Percentiles rank a stretch among this genome's conserved stretches.
These are phyloP conservation scores for Curvularia verruculosa DNA, from an alignment of 2,329 filamentous ascomycete species.

Conservation along the genomic window DNA sequence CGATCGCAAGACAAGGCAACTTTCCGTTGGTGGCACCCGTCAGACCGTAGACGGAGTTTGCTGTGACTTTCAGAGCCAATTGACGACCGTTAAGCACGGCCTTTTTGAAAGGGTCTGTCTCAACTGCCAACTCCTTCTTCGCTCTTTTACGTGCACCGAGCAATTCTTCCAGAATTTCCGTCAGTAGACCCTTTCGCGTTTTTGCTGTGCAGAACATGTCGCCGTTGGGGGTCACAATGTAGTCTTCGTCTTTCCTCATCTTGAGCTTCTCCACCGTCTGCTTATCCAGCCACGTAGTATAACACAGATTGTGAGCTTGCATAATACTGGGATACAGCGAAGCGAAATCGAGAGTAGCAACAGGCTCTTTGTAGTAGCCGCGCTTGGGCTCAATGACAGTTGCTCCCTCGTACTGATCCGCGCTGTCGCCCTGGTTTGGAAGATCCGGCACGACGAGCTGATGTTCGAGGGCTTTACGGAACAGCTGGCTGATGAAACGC, in stretches of 20 bases:
- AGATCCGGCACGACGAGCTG: conserved; percentile 93
- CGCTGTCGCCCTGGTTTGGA: conserved; percentile 65
- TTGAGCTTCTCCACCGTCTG: conserved; percentile 74
- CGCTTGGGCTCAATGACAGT: conserved; percentile 96
- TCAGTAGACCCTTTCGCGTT: conserved; percentile 86
- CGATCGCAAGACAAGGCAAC: conserved; percentile 90
- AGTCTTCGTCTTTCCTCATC: conserved; percentile 88
- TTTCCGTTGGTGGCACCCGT: conserved; percentile 97
- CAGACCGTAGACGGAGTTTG: conserved; percentile 96
- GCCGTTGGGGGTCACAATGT: conserved; percentile 93
- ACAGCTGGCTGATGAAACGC: conserved; percentile 96
- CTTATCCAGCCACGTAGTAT: conserved; percentile 89
- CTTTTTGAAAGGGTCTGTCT: conserved; percentile 97
- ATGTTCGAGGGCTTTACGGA: conserved; percentile 91
- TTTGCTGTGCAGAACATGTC: conserved; percentile 91
- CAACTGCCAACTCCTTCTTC: conserved; percentile 84
- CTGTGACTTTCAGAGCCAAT: conserved; percentile 92
- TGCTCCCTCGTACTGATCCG: conserved; percentile 95
- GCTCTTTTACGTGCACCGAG: conserved; percentile 91
- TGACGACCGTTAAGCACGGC: conserved; percentile 97
- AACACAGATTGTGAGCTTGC: conserved; percentile 97
- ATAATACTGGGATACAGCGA: conserved; percentile 99
- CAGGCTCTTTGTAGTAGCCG: conserved; percentile 92
- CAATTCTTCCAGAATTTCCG: conserved; percentile 94
- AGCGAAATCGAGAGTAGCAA: conserved; percentile 97